These are phyloP conservation scores for Rhodamnia rubescens DNA, from an alignment of 345 rosid genomes.

Conservation along the genomic window DNA sequence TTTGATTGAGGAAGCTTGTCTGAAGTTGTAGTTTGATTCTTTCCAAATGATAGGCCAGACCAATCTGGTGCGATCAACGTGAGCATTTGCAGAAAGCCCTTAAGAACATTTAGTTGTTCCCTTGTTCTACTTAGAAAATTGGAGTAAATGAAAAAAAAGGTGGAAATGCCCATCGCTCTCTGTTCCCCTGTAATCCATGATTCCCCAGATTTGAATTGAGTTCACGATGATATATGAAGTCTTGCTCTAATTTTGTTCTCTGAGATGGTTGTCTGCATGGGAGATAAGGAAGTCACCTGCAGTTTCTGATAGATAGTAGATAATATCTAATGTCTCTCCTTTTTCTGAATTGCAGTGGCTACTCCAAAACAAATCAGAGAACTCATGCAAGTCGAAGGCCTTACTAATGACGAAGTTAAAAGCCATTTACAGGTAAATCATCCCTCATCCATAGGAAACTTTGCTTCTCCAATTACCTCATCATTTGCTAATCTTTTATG, in stretches of 20 bases:
- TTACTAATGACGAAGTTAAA: conserved; percentile 87
- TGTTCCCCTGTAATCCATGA: background rate
- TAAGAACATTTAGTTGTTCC: background rate
- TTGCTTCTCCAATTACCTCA: background rate
- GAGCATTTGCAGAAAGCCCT: background rate
- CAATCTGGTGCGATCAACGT: background rate
- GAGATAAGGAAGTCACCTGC: background rate
- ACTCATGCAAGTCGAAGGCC: conserved; percentile 72
- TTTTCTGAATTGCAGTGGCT: conserved; percentile 45
- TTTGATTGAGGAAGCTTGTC: background rate
- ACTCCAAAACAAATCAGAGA: conserved; percentile 18
- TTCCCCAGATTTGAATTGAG: background rate
- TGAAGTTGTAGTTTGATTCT: background rate
- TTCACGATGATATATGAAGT: background rate
- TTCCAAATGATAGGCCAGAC: background rate
- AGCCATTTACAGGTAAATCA: conserved; percentile 72
- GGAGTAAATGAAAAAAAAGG: background rate
- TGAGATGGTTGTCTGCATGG: background rate
- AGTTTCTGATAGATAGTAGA: background rate
- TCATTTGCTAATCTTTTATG: background rate
- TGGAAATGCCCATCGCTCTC: background rate
- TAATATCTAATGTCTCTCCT: background rate
- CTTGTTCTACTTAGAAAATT: background rate
- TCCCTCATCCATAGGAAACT: background rate
- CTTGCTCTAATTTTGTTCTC: background rate